Conservation (phyloP, 2,329 filamentous ascomycete species). For the Fusarium drepaniforme region DNA sequence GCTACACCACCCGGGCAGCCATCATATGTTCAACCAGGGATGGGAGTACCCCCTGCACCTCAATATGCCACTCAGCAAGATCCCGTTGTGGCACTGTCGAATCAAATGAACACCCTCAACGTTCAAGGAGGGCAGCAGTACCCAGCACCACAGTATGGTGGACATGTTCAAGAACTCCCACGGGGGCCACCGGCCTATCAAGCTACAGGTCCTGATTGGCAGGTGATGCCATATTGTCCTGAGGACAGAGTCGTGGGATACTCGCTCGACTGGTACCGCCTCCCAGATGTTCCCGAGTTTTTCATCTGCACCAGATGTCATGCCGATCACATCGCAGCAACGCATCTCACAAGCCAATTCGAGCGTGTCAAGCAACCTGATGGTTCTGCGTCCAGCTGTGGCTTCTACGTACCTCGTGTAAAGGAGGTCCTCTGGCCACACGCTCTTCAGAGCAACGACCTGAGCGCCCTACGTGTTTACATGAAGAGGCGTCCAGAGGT, state of each 20-base stretch:
- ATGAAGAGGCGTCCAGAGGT: conserved; percentile 44
- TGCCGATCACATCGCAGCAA: conserved; percentile 50
- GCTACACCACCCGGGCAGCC: background rate
- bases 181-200: conserved; percentile 27
- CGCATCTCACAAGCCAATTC: conserved; percentile 48
- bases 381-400: conserved; percentile 47
- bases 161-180: background rate
- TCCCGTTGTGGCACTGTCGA: conserved; percentile 14
- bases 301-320: conserved; percentile 58
- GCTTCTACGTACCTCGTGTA: conserved; percentile 49
- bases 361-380: conserved; percentile 38
- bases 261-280: conserved; percentile 48
- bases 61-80: conserved; percentile 1
- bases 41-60: background rate
- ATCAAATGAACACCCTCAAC: conserved; percentile 33
- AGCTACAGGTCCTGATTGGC: conserved; percentile 38
- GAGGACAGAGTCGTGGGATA: conserved; percentile 45
- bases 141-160: background rate
- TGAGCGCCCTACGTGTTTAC: conserved; percentile 44
- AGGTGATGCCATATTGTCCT: conserved; percentile 46
- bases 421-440: conserved; percentile 50
- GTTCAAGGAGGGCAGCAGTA: background rate
- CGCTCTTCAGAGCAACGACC: conserved; percentile 42
- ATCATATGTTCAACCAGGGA: background rate
- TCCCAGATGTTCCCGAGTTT: conserved; percentile 45